phyloP scores from a whole-genome alignment of 1,139 yeast genomes.

The Yamadazyma conglobata region DNA sequence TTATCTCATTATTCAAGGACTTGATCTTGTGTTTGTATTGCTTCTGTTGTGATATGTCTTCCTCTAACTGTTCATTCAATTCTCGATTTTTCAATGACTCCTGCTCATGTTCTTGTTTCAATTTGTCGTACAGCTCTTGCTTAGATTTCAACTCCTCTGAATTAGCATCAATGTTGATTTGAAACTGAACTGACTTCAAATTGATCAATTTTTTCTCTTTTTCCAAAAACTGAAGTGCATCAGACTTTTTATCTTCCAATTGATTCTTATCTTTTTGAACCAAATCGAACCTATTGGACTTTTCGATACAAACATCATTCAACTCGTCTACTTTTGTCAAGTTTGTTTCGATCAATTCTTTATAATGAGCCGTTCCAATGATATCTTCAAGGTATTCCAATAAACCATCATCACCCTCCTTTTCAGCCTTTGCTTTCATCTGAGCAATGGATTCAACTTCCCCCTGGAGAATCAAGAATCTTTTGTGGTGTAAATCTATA shows the following conservation, averaged over 20 bases:
- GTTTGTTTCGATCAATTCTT: conserved; percentile 68
- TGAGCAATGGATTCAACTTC: conserved; percentile 98
- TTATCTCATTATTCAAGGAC: conserved; percentile 27
- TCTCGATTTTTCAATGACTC: conserved; percentile 49
- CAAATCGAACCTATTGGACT: conserved; percentile 72
- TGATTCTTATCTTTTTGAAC: conserved; percentile 74
- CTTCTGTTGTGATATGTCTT: conserved; percentile 23
- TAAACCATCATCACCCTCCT: conserved; percentile 88
- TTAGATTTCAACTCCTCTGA: conserved; percentile 39
- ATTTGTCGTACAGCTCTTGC: conserved; percentile 26
- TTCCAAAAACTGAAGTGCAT: conserved; percentile 63
- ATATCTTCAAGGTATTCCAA: conserved; percentile 94
- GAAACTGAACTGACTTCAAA: conserved; percentile 55
- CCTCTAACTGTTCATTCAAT: conserved; percentile 38
- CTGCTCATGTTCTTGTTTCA: conserved; percentile 41
- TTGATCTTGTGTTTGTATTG: conserved; percentile 32
- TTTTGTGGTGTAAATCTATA: conserved; percentile 89
- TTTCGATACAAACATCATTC: conserved; percentile 78
- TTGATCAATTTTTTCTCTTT: conserved; percentile 61
- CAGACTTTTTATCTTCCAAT: conserved; percentile 66
- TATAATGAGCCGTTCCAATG: conserved; percentile 88
- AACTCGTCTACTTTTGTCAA: conserved; percentile 58
- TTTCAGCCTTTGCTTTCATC: conserved; percentile 96
- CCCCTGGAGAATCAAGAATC: conserved; percentile 93
- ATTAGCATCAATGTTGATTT: conserved; percentile 46